Evolutionary conservation across 768 basidiomycete species (phyloP), one percentile per base, ranked within the genome.

Genomic region (Wakefieldia striispora): DNA sequence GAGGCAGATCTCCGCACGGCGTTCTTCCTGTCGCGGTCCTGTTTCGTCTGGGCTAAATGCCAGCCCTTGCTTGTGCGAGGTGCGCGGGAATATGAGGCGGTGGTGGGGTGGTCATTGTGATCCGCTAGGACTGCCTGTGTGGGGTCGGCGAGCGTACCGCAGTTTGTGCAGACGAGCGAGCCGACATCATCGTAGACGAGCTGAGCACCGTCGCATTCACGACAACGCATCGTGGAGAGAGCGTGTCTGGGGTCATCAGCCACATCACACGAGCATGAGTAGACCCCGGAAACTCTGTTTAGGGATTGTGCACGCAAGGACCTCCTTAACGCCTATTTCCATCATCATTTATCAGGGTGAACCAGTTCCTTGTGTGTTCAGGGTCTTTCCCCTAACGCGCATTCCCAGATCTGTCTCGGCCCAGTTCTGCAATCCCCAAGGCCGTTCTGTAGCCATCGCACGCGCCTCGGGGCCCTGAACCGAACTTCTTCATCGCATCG

Each of bases 91-190:
- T 82, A 70, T 21, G 79, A 71, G 14, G 53, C 45, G 29, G 61
- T 47, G 20, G 51, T 46, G n/a, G n/a, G n/a, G 39, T 70, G 58
- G 53, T 75, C 73, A 19, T 60, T 55, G 53, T 78, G 72, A 20
- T 76, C 71, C 8, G 79, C 73, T 42, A 91, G 78, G 35, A 86
- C 68, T 23, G 74, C 75, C 70, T 84, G 84, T 13, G 75, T 70
- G 0, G 86, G 74, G 58, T 88, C 82, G 10, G 69, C 72, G 17
- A 91, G 78, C n/a, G 82, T 82, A 14, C 84, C 89, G 57, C 89
- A 91, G n/a, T 53, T 44, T 12, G 79, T 79, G 67, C 89, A 91
- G 51, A 90, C 80, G 40, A 74, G 67, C 3, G 84, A 83, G 48
- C 75, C 77, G 23, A 77, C 75, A 27, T 76, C 74, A 56, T 82